Base-by-base conservation (phyloP, 257 asterid species). In the Nicotiana noctiflora region DNA sequence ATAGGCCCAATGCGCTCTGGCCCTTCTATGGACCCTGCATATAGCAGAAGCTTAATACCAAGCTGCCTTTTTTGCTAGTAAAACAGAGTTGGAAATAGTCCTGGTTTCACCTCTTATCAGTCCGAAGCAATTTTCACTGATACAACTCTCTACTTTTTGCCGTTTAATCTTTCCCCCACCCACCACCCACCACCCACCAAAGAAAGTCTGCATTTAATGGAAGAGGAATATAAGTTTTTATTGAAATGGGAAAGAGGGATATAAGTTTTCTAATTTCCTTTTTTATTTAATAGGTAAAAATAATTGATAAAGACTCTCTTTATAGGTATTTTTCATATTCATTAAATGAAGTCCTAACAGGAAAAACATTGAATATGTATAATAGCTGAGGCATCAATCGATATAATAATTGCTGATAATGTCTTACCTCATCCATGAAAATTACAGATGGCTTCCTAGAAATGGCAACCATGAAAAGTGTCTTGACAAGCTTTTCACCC, bases 401-500 rank as follows among this genome's bases (percentile, higher is more conserved):
- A 72, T 56, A 66, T 17, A 82, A 76, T 53, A 46, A 74, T 74
- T 46, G 27, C 23, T 25, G 27, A 27, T n/a, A 64, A 80, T 32
- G 55, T 23, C 87, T 77, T 90, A 96, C 99, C 99, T 96, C 99
- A 86, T 96, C 99, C 78, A 96, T 94, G 88, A 96, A 96, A 78
- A 96, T 94, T 57, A 96, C 99, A 18, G 99, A 96, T 77, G 99
- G 99, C 87, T 96, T 92, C 89, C 90, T 87, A 79, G 98, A 90
- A 83, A 94, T 87, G 82, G 99, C 98, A 82, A 94, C 95, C 92
- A 84, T 85, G 84, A 96, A 96, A 86, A 96, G 98, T 74, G 98
- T 92, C 5, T 97, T 93, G 64, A 96, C 98, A 86, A 96, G 98
- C 90, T 96, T 96, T 91, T 96, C 99, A 23, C 97, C 99, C 87